These are phyloP conservation scores for Candida gorgasii DNA, from an alignment of 805 yeast genomes.

Conservation along the genomic window DNA sequence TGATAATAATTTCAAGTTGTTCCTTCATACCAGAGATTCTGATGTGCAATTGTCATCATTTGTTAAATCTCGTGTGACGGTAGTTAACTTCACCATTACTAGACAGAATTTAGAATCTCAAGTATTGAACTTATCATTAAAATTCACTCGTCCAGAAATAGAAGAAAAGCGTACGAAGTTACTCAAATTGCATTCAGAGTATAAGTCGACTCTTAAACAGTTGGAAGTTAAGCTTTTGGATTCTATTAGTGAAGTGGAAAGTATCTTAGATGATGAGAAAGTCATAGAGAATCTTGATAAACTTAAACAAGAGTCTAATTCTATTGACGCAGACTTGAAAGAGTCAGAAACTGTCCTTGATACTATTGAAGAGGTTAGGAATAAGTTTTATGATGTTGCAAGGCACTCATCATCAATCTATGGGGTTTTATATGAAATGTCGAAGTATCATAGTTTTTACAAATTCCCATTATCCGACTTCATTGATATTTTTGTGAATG, in stretches of 20 bases:
- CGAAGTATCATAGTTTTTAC: constrained; percentile 52
- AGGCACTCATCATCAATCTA: constrained; percentile 53
- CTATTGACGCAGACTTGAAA: constrained; percentile 51
- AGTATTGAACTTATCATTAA: constrained; percentile 57
- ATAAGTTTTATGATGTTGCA: constrained; percentile 56
- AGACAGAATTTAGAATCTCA: constrained; percentile 63
- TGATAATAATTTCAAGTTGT: constrained; percentile 61
- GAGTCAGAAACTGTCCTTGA: constrained; percentile 58
- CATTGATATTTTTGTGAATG: constrained; percentile 16
- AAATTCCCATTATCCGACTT: constrained; percentile 51
- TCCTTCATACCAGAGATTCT: constrained; percentile 62
- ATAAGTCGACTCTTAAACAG: constrained; percentile 49
- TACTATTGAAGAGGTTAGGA: constrained; percentile 50
- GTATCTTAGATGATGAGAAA: constrained; percentile 66
- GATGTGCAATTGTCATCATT: constrained; percentile 48
- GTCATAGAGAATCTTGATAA: constrained; percentile 60
- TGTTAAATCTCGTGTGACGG: constrained; percentile 60
- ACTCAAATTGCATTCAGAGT: constrained; percentile 58
- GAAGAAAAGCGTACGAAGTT: constrained; percentile 58
- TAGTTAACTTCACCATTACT: constrained; percentile 75
- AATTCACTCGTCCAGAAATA: constrained; percentile 62
- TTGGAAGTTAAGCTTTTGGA: constrained; percentile 62
- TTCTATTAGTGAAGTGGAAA: constrained; percentile 55
- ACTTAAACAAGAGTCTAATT: constrained; percentile 62
- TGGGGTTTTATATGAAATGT: constrained; percentile 39